Evolutionary conservation across 345 rosid species (phyloP), one percentile per base, ranked within the genome.

Genomic region (Aurinia saxatilis): DNA sequence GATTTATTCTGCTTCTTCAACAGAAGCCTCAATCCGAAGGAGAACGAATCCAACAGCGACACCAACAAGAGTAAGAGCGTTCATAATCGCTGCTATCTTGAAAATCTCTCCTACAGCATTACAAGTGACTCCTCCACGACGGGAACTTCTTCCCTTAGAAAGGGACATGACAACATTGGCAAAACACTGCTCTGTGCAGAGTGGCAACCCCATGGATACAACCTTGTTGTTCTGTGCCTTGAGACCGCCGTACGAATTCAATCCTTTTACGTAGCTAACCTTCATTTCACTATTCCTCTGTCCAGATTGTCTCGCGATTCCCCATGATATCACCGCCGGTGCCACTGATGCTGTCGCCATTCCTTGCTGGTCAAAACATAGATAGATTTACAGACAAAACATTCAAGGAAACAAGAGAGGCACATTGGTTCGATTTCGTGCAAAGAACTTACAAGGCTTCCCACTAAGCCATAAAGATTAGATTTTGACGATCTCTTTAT

Each of bases 41-140:
- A 82, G 82, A 60, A 80, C 82, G 38, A 82, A 82, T 16, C 91
- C 87, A 60, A 80, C 78, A 0, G 87, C 85, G 39, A 82, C 84
- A 48, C 87, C 85, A 57, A 85, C 51, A 38, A 81, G 76, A 53
- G 71, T 72, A 57, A 81, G 81, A 13, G 73, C 90, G n/a, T 80
- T 81, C 81, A 79, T 74, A 40, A 76, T 74, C 0, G 86, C 84
- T 11, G 82, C 90, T 27, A 84, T 79, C 71, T 49, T 73, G 75
- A 81, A 81, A 17, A 81, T 84, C 80, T 81, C 86, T 5, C 57
- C 80, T 0, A 66, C 73, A 0, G 72, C 80, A n/a, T 71, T 61
- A 80, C 85, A 81, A 5, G 73, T 72, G 0, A 82, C 85, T 41
- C 84, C 82, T 0, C 82, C 71, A 16, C 73, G 25, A 2, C 62